Evolutionary conservation across 441 rosid species (phyloP), one percentile per base, ranked within the genome.

Genomic region (Bruguiera hainesii): DNA sequence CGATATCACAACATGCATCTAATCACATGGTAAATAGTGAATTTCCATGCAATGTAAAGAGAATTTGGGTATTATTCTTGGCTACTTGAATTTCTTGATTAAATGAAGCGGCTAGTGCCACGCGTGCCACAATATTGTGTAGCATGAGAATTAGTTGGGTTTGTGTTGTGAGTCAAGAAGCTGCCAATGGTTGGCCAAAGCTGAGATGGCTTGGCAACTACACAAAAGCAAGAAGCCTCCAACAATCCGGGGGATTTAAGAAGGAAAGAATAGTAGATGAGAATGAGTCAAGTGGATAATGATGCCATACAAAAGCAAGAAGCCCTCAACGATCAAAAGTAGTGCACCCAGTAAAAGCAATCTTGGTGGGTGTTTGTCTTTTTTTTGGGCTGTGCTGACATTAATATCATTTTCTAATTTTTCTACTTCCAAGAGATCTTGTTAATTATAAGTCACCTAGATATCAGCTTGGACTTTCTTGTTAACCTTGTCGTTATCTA

Each of bases 251-350:
- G 68, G 65, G 74, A 72, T 63, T 63, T 61, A 65, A 70, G 63
- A 20, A 37, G 67, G 61, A 59, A 59, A 66, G 63, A 56, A 65
- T 63, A 56, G 65, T 28, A 60, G 78, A 76, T 75, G 69, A 83
- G 75, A 67, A 79, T 65, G 69, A 67, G 75, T 74, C 74, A 80
- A 80, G 84, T 82, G 90, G 81, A 78, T 73, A 75, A 72, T 67
- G 68, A 66, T 66, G 67, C 74, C 63, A 58, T 37, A 2, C n/a
- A 69, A 82, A 77, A 74, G 74, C 25, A 11, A 68, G 39, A 65
- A 60, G 66, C 28, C 71, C 72, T 79, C 76, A 79, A 66, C 70
- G 59, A 71, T 69, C 64, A 56, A 76, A 70, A 79, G 78, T 16
- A 49, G 64, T 69, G 69, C 78, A 70, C 66, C 69, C n/a, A 19